phyloP scores from a whole-genome alignment of 1,139 yeast genomes.

The Debaryomyces fabryi region DNA sequence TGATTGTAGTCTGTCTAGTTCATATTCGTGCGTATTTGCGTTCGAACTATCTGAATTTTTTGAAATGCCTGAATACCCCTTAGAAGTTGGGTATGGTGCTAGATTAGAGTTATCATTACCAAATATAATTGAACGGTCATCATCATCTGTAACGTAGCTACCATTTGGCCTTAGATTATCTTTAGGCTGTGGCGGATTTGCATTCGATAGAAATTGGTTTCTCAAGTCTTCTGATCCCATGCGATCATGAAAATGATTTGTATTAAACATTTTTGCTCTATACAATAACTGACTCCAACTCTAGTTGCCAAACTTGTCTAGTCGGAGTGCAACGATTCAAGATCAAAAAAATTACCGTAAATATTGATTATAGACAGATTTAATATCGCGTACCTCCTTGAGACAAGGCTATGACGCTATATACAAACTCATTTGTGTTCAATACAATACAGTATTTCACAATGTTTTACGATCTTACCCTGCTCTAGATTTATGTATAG shows the following conservation, averaged over 20 bases:
- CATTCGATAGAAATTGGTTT: constrained; percentile 10
- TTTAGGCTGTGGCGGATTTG: constrained; percentile 1
- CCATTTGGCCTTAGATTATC: background rate
- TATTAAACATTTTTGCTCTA: background rate
- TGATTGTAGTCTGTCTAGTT: background rate
- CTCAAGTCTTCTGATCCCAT: constrained; percentile 7
- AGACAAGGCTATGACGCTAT: constrained; percentile 7
- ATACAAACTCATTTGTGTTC: constrained; percentile 5
- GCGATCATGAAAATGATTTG: constrained; percentile 2
- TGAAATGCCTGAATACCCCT: background rate
- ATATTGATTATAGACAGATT: background rate
- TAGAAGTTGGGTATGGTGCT: background rate
- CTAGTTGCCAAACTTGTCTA: background rate
- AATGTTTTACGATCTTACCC: background rate
- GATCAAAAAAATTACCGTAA: background rate
- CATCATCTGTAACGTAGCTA: constrained; percentile 5
- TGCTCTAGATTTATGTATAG: background rate
- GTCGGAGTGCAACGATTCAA: background rate
- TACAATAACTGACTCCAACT: background rate
- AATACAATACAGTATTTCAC: background rate
- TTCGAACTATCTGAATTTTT: background rate
- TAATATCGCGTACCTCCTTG: background rate
- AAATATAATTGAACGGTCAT: background rate
- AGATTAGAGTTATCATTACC: background rate
- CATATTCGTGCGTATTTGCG: constrained; percentile 3